Base-by-base conservation (phyloP, 2,329 filamentous ascomycete genomes). In the Penicillium sp. region DNA sequence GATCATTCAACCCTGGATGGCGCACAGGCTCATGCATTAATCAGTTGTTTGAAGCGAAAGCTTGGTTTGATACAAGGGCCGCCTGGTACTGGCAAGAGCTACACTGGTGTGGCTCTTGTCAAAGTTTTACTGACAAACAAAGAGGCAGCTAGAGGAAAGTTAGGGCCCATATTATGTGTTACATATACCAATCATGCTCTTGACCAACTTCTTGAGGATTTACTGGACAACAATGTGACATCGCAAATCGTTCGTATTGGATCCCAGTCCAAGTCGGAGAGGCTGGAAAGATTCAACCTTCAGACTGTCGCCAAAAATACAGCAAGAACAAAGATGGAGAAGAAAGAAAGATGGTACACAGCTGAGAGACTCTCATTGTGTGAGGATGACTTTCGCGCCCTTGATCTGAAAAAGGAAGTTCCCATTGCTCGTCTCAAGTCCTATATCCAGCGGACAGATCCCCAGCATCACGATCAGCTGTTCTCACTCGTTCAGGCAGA, bases 191-290 rank as follows among this genome's bases (percentile, higher is more conserved):
- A 84, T 57, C 81, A 84, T 65, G 81, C 82, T 0, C 70, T 84
- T 0, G 82, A 85, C 43, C 81, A 85, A 62, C 77, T 89, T 0
- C 75, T 90, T 0, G 82, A 88, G 61, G 82, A 88, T 58, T 69
- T 89, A 0, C 54, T 85, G 45, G 56, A 72, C n/a, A 62, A 65
- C 23, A 45, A 66, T 9, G 66, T 72, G 48, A 63, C 65, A 13
- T 52, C 61, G 12, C 64, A 83, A 6, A 78, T 90, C 27, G 80
- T 89, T 27, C 84, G 87, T 0, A 83, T 90, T 6, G 87, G 88
- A 0, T 80, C 78, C 0, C 79, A 79, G 17, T 85, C 81, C 2
- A 84, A 85, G 57, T 86, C 84, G 0, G 78, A 82, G 31, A 63
- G 72, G 2, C 71, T 90, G 0, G 66, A 80, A 9, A 66, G 67